These are phyloP conservation scores for Penicillium fuscoglaucum DNA, from an alignment of 2,329 filamentous ascomycete genomes.

Conservation along the genomic window DNA sequence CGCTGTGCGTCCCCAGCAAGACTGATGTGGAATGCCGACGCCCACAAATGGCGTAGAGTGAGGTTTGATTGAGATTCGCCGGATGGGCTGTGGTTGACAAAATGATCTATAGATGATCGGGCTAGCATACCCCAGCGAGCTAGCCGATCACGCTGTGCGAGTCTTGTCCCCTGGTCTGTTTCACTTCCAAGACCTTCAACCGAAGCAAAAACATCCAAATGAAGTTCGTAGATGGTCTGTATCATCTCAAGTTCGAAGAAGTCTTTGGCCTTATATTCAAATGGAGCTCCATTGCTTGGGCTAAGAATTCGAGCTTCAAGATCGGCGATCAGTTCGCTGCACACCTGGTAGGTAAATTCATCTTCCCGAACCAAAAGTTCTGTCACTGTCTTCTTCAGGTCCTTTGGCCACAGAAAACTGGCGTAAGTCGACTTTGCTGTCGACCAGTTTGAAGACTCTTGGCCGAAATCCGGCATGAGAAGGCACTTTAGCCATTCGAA, in stretches of 20 bases:
- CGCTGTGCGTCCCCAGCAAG: slow-evolving; percentile 57
- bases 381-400: slow-evolving; percentile 56
- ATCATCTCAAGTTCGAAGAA: slow-evolving; percentile 52
- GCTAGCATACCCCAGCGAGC: slow-evolving; percentile 61
- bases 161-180: slow-evolving; percentile 52
- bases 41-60: slow-evolving; percentile 64
- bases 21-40: slow-evolving; percentile 62
- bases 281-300: slow-evolving; percentile 17
- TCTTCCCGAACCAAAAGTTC: slow-evolving; percentile 57
- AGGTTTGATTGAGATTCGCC: slow-evolving; percentile 45
- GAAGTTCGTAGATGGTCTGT: slow-evolving; percentile 65
- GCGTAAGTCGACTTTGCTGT: slow-evolving; percentile 51
- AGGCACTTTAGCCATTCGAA: slow-evolving; percentile 56
- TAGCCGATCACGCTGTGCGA: slow-evolving; percentile 59
- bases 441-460: slow-evolving; percentile 18
- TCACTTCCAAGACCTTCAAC: slow-evolving; percentile 62
- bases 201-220: slow-evolving; percentile 65
- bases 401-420: slow-evolving; percentile 55
- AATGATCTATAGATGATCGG: slow-evolving; percentile 53
- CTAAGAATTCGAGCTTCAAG: slow-evolving; percentile 33
- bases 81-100: slow-evolving; percentile 34
- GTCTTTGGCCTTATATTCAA: slow-evolving; percentile 34
- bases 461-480: slow-evolving; percentile 44
- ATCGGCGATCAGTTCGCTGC: slow-evolving; percentile 36
- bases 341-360: slow-evolving; percentile 50